Conservation (phyloP, 495 filamentous ascomycete species). For the Letharia lupina region DNA sequence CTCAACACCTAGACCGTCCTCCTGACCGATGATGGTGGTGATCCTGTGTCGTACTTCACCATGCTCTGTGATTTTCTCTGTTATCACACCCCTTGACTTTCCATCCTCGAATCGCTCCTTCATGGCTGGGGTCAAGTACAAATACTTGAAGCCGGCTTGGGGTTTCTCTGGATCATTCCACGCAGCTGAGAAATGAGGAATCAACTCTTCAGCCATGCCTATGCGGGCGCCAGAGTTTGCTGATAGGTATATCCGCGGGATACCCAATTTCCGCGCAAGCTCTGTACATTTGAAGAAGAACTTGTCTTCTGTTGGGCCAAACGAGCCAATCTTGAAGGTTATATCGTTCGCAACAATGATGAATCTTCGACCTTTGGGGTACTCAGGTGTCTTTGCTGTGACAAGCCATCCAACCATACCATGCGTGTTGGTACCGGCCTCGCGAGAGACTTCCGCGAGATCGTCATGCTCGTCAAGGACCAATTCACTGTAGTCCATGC, state of each 20-base stretch:
- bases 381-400: constrained; percentile 96
- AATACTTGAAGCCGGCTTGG: constrained; percentile 92
- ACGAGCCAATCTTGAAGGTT: constrained; percentile 96
- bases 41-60: constrained; percentile 92
- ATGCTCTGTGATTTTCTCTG: constrained; percentile 72
- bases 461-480: constrained; percentile 91
- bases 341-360: constrained; percentile 98
- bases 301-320: constrained; percentile 89
- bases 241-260: constrained; percentile 94
- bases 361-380: constrained; percentile 84
- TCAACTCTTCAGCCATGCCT: constrained; percentile 91
- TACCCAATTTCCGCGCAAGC: constrained; percentile 82
- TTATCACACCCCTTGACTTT: constrained; percentile 74
- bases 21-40: constrained; percentile 84
- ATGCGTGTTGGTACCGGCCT: constrained; percentile 87
- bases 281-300: constrained; percentile 99
- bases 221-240: constrained; percentile 99
- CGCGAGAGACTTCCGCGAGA: constrained; percentile 82
- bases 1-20: constrained; percentile 95
- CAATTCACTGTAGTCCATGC: constrained; percentile 90
- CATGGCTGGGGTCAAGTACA: constrained; percentile 83
- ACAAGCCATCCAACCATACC: constrained; percentile 99
- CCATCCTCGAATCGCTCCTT: constrained; percentile 85
- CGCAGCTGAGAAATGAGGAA: constrained; percentile 91
- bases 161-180: constrained; percentile 84